phyloP scores from a whole-genome alignment of 2,329 filamentous ascomycete species.

The Tolypocladium guangdongense region DNA sequence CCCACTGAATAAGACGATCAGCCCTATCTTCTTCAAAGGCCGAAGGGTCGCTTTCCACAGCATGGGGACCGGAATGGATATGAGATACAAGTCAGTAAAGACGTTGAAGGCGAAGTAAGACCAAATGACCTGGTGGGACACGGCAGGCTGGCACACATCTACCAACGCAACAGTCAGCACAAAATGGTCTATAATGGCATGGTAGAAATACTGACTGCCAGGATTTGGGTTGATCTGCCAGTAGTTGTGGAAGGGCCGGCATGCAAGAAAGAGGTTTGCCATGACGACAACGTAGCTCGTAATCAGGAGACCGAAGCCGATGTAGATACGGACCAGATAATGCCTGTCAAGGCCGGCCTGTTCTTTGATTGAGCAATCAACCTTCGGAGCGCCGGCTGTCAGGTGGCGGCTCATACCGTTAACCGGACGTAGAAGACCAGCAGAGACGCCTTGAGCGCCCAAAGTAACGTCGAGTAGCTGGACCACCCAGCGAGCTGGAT shows the following conservation, averaged over 20 bases:
- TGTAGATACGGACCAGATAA: conserved; percentile 33
- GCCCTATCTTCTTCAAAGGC: conserved; percentile 24
- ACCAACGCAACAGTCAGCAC: background rate
- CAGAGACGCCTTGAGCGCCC: conserved; percentile 46
- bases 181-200: background rate
- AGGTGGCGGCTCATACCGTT: conserved; percentile 15
- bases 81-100: conserved; percentile 45
- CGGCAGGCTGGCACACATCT: conserved; percentile 37
- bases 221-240: conserved; percentile 51
- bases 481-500: conserved; percentile 46
- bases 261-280: conserved; percentile 39
- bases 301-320: conserved; percentile 38
- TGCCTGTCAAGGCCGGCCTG: conserved; percentile 27
- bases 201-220: conserved; percentile 29
- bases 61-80: conserved; percentile 46
- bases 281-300: conserved; percentile 37
- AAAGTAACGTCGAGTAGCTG: conserved; percentile 40
- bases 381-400: background rate
- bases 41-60: conserved; percentile 26
- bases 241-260: conserved; percentile 39
- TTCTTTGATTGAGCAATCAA: background rate
- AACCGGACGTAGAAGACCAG: conserved; percentile 45
- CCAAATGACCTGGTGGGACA: conserved; percentile 39
- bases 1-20: conserved; percentile 27
- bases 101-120: conserved; percentile 42